A percentile compares a stretch with the other conserved stretches of the same genome.
These are phyloP conservation scores for Pythium graminicola DNA, from an alignment of 352 stramenopile species.

Conservation along the genomic window DNA sequence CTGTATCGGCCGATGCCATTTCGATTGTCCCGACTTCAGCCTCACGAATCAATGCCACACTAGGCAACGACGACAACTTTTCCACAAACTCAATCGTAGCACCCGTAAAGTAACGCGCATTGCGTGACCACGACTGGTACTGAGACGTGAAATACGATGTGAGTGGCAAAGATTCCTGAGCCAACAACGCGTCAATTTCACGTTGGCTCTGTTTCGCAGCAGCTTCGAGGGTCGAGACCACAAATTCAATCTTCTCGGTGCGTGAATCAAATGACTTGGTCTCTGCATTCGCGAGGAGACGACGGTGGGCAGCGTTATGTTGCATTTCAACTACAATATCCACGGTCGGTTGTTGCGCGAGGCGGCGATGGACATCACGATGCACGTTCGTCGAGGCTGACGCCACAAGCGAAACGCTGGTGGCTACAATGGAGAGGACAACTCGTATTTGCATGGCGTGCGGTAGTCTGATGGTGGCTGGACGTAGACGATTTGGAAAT, in stretches of 20 bases:
- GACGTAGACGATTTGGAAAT: background rate
- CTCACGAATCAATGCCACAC: slow-evolving; percentile 12
- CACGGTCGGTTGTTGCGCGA: slow-evolving; percentile 3
- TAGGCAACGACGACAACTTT: slow-evolving; percentile 8
- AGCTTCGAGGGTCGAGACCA: slow-evolving; percentile 16
- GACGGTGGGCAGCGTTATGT: background rate
- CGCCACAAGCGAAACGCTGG: background rate
- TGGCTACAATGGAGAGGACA: background rate
- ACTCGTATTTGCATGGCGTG: slow-evolving; percentile 5
- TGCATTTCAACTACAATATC: slow-evolving; percentile 18
- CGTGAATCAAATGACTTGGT: slow-evolving; percentile 2
- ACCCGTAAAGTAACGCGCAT: slow-evolving; percentile 16
- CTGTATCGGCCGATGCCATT: background rate
- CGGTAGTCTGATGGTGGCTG: background rate
- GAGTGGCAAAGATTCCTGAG: background rate
- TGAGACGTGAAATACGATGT: background rate
- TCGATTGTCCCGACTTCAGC: slow-evolving; percentile 8
- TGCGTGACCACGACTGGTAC: slow-evolving; percentile 15
- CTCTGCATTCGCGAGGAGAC: slow-evolving; percentile 3
- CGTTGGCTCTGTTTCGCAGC: slow-evolving; percentile 13
- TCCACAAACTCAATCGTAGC: slow-evolving; percentile 14
- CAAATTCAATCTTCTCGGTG: slow-evolving; percentile 18
- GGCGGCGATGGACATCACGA: slow-evolving; percentile 11
- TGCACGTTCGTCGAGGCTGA: background rate
- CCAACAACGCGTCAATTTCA: slow-evolving; percentile 16